Evolutionary conservation across 371 early-diverging fungal species (phyloP).

Genomic region (Fennellomyces sp.): DNA sequence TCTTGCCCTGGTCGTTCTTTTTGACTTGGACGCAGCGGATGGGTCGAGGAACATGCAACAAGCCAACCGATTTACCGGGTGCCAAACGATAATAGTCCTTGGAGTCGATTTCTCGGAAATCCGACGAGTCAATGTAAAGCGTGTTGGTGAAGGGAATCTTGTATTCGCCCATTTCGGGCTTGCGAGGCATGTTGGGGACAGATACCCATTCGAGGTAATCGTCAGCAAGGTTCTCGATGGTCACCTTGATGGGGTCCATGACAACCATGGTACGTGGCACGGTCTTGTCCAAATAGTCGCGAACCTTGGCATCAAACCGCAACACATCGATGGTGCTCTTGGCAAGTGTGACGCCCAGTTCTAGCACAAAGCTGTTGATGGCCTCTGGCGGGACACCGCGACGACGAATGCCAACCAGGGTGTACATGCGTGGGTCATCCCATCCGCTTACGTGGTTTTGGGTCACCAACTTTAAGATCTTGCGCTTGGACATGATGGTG

Average conservation of each 20-base stretch:
- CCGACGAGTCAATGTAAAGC: slow-evolving; percentile 93
- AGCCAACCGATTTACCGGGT: slow-evolving; percentile 92
- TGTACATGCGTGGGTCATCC: slow-evolving; percentile 99
- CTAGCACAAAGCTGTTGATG: slow-evolving; percentile 98
- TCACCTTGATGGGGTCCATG: slow-evolving; percentile 88
- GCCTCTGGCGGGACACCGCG: slow-evolving; percentile 99
- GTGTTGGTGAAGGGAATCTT: slow-evolving; percentile 85
- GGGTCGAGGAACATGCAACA: slow-evolving; percentile 83
- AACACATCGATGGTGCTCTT: slow-evolving; percentile 90
- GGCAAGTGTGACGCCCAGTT: slow-evolving; percentile 90
- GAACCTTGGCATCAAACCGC: slow-evolving; percentile 94
- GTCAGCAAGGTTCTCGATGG: slow-evolving; percentile 85
- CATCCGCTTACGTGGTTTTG: slow-evolving; percentile 84
- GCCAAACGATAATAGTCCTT: slow-evolving; percentile 95
- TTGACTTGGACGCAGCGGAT: slow-evolving; percentile 85
- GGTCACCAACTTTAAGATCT: slow-evolving; percentile 91
- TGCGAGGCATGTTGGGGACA: slow-evolving; percentile 89
- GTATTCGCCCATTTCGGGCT: slow-evolving; percentile 82
- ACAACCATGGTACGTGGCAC: slow-evolving; percentile 94
- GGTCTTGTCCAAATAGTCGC: slow-evolving; percentile 92
- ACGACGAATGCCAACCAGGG: slow-evolving; percentile 95
- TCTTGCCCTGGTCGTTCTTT: slow-evolving; percentile 73
- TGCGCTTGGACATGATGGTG: slow-evolving; percentile 98
- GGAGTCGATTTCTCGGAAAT: slow-evolving; percentile 92
- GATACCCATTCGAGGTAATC: slow-evolving; percentile 73